phyloP scores from a whole-genome alignment of 192 early-diverging fungal species.

The Diversispora eburnea region DNA sequence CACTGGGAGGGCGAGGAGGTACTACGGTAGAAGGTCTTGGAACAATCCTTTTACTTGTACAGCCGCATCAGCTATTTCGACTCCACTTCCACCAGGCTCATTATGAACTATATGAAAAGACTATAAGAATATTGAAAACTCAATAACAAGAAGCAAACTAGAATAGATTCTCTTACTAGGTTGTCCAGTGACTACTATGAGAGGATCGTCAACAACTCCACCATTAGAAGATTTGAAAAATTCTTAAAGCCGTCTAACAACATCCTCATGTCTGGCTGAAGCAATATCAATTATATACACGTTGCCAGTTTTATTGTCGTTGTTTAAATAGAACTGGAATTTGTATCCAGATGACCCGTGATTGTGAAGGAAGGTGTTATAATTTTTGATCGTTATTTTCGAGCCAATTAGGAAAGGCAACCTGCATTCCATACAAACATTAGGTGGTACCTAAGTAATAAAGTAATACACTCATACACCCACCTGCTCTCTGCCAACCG shows the following conservation, averaged over 20 bases:
- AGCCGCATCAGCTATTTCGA: not conserved
- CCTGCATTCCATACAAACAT: constrained; percentile 23
- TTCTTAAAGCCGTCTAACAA: not conserved
- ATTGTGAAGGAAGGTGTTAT: constrained; percentile 16
- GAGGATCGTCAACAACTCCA: not conserved
- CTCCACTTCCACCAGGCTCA: not conserved
- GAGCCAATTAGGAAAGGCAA: constrained; percentile 15
- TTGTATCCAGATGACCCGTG: constrained; percentile 6
- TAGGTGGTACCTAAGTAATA: constrained; percentile 12
- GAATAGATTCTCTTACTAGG: not conserved
- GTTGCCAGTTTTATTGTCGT: not conserved
- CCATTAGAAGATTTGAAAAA: not conserved
- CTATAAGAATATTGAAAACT: constrained; percentile 18
- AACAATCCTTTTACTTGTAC: not conserved
- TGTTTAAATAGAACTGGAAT: constrained; percentile 6
- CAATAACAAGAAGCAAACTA: constrained; percentile 11
- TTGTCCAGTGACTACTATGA: not conserved
- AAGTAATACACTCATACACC: not conserved
- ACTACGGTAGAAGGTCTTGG: constrained; percentile 5
- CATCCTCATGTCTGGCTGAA: not conserved
- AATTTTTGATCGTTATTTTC: constrained; percentile 11
- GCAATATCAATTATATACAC: constrained; percentile 16
- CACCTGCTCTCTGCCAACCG: constrained; percentile 3
- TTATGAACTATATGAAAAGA: constrained; percentile 17
- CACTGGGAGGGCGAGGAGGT: constrained; percentile 13